Conservation (phyloP, 495 filamentous ascomycete genomes). For the Amphirosellinia nigrospora region DNA sequence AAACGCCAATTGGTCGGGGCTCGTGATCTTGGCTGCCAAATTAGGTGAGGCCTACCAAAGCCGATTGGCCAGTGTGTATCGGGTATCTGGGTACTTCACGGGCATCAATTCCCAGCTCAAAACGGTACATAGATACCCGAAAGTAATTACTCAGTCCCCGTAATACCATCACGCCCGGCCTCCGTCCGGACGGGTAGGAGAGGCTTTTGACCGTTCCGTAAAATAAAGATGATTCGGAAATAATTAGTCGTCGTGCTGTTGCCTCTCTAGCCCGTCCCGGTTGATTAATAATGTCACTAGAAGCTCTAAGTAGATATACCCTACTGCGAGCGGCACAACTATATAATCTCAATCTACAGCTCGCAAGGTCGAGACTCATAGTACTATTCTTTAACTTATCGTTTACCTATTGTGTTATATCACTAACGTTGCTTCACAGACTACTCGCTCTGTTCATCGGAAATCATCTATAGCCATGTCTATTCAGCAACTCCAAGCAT, state of each 20-base stretch:
- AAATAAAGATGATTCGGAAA: neutral
- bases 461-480: conserved; percentile 18
- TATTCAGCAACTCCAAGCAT: conserved; percentile 24
- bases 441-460: neutral
- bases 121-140: neutral
- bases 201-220: neutral
- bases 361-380: neutral
- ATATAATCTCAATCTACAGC: neutral
- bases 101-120: neutral
- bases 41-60: neutral
- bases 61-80: neutral
- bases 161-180: neutral
- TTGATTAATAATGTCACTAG: neutral
- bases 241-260: neutral
- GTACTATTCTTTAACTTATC: neutral
- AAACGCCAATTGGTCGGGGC: neutral
- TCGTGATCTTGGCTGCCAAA: neutral
- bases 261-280: neutral
- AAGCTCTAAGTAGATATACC: neutral
- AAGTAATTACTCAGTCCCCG: neutral
- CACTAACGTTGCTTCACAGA: neutral
- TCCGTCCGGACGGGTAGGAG: neutral
- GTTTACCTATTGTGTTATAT: neutral
- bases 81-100: neutral
- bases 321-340: neutral